A percentile compares a stretch with the other conserved stretches of the same genome.
phyloP scores from a whole-genome alignment of 1,139 yeast genomes.

The Candida buenavistaensis region DNA sequence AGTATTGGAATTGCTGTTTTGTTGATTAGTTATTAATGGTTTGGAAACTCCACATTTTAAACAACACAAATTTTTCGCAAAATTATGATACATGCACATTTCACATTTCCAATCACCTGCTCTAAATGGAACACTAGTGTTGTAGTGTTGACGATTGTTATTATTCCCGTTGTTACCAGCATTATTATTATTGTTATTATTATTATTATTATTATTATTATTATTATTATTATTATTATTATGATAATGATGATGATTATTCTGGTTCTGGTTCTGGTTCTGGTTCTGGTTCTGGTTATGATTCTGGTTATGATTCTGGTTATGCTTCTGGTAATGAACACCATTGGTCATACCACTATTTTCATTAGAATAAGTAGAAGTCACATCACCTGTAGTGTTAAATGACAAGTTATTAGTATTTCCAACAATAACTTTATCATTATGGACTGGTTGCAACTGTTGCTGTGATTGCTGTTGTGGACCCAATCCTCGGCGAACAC shows the following conservation, averaged over 20 bases:
- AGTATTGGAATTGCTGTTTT: conserved; percentile 15
- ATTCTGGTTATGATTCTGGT: no score
- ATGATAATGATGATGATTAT: conserved; percentile 8
- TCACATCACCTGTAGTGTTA: conserved; percentile 4
- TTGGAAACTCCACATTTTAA: conserved; percentile 85
- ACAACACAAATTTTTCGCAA: conserved; percentile 87
- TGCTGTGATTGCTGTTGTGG: no score
- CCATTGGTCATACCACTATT: no score
- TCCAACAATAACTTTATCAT: not conserved
- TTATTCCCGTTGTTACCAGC: conserved; percentile 11
- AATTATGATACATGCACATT: conserved; percentile 83
- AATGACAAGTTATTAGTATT: not conserved
- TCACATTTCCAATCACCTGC: conserved; percentile 99
- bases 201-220: conserved; percentile 12
- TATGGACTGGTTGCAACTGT: no score
- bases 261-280: conserved; percentile 10
- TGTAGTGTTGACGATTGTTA: conserved; percentile 15
- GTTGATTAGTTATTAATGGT: conserved; percentile 35
- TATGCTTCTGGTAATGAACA: no score
- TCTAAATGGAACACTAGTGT: conserved; percentile 70
- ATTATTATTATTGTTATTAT: conserved; percentile 12
- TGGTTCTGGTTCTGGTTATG: no score
- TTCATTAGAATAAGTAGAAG: no score
- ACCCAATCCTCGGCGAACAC: not conserved
- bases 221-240: conserved; percentile 5